Evolutionary conservation across 2,329 filamentous ascomycete species (phyloP).

Genomic region (Lachnellula occidentalis): DNA sequence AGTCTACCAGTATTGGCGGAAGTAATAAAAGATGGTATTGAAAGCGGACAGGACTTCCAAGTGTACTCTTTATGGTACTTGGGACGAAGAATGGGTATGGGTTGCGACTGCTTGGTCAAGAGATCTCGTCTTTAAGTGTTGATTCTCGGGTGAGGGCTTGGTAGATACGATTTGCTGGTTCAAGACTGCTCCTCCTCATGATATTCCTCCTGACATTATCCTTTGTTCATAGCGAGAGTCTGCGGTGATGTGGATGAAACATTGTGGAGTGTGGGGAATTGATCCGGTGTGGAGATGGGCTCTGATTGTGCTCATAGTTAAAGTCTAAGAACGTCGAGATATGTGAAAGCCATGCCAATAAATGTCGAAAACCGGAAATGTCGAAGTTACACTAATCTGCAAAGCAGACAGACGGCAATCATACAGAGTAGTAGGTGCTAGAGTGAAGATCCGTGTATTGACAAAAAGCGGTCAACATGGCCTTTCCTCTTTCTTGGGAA

Average conservation of each 20-base stretch:
- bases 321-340: too few species aligned
- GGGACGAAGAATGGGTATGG: conserved; percentile 15
- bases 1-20: conserved; percentile 31
- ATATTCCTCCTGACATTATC: conserved; percentile 12
- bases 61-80: conserved; percentile 16
- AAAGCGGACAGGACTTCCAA: conserved; percentile 23
- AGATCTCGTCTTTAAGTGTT: conserved; percentile 1
- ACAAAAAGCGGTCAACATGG: too few species aligned
- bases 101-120: conserved; percentile 1
- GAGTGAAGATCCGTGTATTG: too few species aligned
- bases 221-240: conserved; percentile 9
- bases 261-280: not conserved
- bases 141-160: conserved; percentile 8
- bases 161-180: conserved; percentile 11
- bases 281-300: too few species aligned
- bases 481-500: too few species aligned
- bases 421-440: not conserved
- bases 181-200: conserved; percentile 12
- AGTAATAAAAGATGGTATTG: not conserved
- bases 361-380: too few species aligned
- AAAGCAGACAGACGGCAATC: not conserved
- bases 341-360: too few species aligned
- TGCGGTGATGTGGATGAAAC: not conserved
- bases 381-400: too few species aligned
- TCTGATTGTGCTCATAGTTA: too few species aligned